phyloP scores from a whole-genome alignment of 257 asterid species.

The Ilex asprella region DNA sequence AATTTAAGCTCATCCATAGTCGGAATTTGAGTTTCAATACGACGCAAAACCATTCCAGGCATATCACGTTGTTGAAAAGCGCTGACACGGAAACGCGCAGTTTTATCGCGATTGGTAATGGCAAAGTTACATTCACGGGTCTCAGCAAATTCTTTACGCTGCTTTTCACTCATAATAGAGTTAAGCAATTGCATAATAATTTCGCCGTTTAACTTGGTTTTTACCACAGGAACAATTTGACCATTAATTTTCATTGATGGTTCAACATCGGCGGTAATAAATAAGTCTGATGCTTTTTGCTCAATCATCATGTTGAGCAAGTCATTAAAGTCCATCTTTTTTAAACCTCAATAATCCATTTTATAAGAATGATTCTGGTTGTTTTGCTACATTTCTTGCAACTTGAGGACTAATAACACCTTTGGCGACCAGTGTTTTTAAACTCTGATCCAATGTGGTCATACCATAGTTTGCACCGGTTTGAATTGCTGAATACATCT shows the following conservation, averaged over 20 bases:
- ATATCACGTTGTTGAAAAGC: neutral
- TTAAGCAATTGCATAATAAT: neutral
- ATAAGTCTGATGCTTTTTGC: neutral
- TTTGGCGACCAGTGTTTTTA: too few species aligned
- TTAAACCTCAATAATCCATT: too few species aligned
- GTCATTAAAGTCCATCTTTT: too few species aligned
- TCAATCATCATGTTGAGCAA: neutral
- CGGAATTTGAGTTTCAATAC: neutral
- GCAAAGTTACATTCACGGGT: neutral
- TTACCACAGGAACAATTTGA: neutral
- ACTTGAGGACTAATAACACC: too few species aligned
- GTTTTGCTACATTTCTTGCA: too few species aligned
- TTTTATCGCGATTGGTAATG: neutral
- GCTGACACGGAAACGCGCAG: neutral
- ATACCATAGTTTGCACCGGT: too few species aligned
- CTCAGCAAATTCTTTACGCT: neutral
- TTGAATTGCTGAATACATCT: too few species aligned
- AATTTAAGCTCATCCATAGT: neutral
- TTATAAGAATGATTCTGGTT: too few species aligned
- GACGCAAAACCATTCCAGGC: neutral
- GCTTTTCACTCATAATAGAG: neutral
- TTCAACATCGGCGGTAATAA: neutral
- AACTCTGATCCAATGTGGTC: too few species aligned
- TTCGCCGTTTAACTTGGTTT: neutral
- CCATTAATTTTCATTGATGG: neutral